Evolutionary conservation across 2,329 filamentous ascomycete genomes (phyloP), one percentile per base, ranked within the genome.

Genomic region (Arachnomyces sp.): DNA sequence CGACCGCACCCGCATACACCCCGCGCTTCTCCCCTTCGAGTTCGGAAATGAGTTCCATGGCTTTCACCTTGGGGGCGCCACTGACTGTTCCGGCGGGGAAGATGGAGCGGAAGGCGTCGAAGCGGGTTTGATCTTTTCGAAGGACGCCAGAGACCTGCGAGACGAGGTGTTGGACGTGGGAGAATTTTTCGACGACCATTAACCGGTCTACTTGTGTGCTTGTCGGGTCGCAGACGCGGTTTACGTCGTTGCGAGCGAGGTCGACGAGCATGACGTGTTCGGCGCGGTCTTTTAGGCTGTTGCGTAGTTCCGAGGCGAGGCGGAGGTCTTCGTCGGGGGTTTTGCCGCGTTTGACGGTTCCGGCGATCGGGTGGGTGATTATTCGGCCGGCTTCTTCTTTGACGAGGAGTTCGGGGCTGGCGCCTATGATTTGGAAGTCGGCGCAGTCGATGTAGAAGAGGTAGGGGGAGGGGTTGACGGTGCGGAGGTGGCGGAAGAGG

Each of bases 201-300:
- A 96, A 71, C 39, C 87, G 79, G 70, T 98, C 92, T 17, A 96
- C 92, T 45, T 86, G 80, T 21, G 90, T 95, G 18, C 86, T 86
- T 29, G 82, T 72, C 13, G 92, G 92, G 65, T 95, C 88, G 63
- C 87, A 94, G 15, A 98, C 86, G 36, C 92, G 82, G 68, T 95
- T 96, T 52, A 98, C 80, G 63, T 98, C 92, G 72, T 98, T 96
- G 43, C 92, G 80, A 9, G 92, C 92, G 41, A 96, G 73, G 61
- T 98, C 90, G 34, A 96, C 92, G 52, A 98, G 72, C 92, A 98
- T 98, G 56, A 96, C 89, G 69, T 96, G 88, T 68, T 94, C 86
- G 37, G 86, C 86, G 39, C 86, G 80, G 69, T 98, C 92, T 66
- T 98, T 96, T 51, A 95, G 72, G 40, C 82, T 93, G 54, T 71